Conservation (phyloP, 257 asterid genomes). For the Misopates orontium region DNA sequence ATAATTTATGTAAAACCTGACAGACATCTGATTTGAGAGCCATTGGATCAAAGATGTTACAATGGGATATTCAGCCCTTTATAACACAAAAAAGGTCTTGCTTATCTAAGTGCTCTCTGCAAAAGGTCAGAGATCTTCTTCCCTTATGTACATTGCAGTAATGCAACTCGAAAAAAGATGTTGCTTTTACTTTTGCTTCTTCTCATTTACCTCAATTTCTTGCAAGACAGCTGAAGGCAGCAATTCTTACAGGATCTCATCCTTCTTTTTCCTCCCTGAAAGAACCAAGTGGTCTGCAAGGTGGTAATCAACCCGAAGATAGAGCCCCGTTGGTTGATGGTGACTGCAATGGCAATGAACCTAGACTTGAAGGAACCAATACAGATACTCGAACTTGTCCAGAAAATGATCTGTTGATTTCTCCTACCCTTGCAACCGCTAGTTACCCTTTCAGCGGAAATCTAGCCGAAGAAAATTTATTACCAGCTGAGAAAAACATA, state of each 20-base stretch:
- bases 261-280: slow-evolving; percentile 49
- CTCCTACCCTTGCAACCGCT: slow-evolving; percentile 24
- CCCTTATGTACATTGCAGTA: slow-evolving; percentile 6
- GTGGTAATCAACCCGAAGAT: slow-evolving; percentile 33
- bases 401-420: slow-evolving; percentile 21
- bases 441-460: slow-evolving; percentile 27
- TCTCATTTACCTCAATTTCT: slow-evolving; percentile 23
- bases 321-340: slow-evolving; percentile 22
- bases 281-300: slow-evolving; percentile 52
- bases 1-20: slow-evolving; percentile 22
- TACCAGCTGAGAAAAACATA: slow-evolving; percentile 38
- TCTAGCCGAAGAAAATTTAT: slow-evolving; percentile 31
- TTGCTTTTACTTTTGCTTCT: slow-evolving; percentile 2
- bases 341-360: slow-evolving; percentile 24
- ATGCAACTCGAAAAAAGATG: neutral
- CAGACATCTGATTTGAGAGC: slow-evolving; percentile 41
- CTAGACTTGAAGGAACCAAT: slow-evolving; percentile 21
- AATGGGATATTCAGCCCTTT: slow-evolving; percentile 62
- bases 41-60: slow-evolving; percentile 41
- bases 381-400: slow-evolving; percentile 14
- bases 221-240: slow-evolving; percentile 58
- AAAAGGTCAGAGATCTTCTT: slow-evolving; percentile 39
- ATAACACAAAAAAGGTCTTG: slow-evolving; percentile 45
- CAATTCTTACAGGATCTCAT: slow-evolving; percentile 42
- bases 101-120: slow-evolving; percentile 35